These are phyloP conservation scores for Lachnellula willkommii DNA, from an alignment of 2,329 filamentous ascomycete species.

Conservation along the genomic window DNA sequence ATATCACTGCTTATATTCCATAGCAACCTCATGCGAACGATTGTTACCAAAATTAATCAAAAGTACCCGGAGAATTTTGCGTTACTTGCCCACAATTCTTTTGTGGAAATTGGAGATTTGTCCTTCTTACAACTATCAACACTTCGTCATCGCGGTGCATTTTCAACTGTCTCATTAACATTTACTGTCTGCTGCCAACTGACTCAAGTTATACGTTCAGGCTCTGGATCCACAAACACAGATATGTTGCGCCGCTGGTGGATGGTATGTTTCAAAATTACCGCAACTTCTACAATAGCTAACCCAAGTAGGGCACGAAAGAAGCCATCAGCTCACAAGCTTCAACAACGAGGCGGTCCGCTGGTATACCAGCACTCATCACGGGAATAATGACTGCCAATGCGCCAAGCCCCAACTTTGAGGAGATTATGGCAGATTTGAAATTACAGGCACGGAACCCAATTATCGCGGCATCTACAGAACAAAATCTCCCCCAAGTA, in stretches of 20 bases:
- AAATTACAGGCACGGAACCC: conserved; percentile 53
- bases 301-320: conserved; percentile 50
- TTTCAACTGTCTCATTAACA: conserved; percentile 85
- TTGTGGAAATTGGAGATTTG: conserved; percentile 63
- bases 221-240: conserved; percentile 12
- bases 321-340: conserved; percentile 67
- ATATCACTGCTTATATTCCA: not conserved
- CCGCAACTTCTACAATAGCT: not conserved
- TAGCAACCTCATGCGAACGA: conserved; percentile 65
- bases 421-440: conserved; percentile 58
- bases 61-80: conserved; percentile 36
- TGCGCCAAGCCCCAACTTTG: conserved; percentile 53
- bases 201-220: conserved; percentile 40
- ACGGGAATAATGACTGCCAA: conserved; percentile 72
- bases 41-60: conserved; percentile 47
- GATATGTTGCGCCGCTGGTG: conserved; percentile 62
- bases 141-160: conserved; percentile 84
- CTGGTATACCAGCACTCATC: conserved; percentile 83
- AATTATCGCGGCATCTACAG: conserved; percentile 47
- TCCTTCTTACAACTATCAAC: conserved; percentile 78
- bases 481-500: conserved; percentile 73
- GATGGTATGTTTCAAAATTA: conserved; percentile 41
- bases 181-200: conserved; percentile 75
- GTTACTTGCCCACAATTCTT: conserved; percentile 43
- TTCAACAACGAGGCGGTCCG: conserved; percentile 83